These are phyloP conservation scores for Phlegmacium glaucopus DNA, from an alignment of 768 basidiomycete species.

Conservation along the genomic window DNA sequence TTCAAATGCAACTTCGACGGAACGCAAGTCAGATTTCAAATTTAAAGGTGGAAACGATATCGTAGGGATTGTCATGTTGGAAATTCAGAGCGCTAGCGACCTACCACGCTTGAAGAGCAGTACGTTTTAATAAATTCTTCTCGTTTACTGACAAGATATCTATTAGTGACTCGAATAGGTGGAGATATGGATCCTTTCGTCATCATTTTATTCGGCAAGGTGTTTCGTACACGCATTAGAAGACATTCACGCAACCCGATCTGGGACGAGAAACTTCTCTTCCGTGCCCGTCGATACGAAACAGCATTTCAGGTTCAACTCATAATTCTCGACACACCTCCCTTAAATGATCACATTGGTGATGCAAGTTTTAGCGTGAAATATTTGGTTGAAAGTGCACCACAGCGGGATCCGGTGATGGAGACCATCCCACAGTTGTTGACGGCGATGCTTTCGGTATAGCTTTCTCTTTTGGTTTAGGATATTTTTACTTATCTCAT, in stretches of 20 bases:
- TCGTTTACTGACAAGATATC: neutral
- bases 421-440: too few relatives aligned
- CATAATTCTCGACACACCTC: conserved; percentile 85
- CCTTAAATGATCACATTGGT: conserved; percentile 88
- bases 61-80: conserved; percentile 92
- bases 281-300: conserved; percentile 91
- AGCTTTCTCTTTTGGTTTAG: neutral
- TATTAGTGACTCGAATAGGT: conserved; percentile 74
- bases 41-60: conserved; percentile 76
- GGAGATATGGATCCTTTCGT: conserved; percentile 99
- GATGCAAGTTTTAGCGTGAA: conserved; percentile 69
- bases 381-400: conserved; percentile 64
- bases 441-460: conserved; percentile 71
- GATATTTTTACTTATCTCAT: neutral
- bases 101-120: conserved; percentile 85
- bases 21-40: conserved; percentile 31
- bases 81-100: conserved; percentile 81
- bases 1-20: conserved; percentile 5
- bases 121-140: conserved; percentile 35
- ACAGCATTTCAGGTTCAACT: conserved; percentile 74
- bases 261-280: conserved; percentile 95
- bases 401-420: conserved; percentile 57
- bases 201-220: conserved; percentile 93
- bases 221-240: conserved; percentile 88
- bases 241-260: conserved; percentile 79